phyloP scores from a whole-genome alignment of 2,329 filamentous ascomycete species.

The Epicoccum sorghinum region DNA sequence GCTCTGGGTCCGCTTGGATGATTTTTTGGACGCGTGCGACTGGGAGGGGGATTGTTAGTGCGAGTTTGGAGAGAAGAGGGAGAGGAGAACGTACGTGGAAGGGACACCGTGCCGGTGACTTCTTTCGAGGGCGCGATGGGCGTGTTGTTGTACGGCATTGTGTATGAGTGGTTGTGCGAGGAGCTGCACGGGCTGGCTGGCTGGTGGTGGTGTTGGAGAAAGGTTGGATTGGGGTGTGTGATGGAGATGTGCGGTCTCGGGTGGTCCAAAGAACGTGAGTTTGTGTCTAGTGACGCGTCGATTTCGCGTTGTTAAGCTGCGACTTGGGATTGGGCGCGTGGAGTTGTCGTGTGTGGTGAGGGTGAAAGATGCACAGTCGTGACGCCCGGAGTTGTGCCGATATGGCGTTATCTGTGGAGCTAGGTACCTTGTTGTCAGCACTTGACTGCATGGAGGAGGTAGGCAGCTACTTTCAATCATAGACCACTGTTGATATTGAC shows the following conservation, averaged over 20 bases:
- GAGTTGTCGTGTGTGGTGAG: slow-evolving; percentile 6
- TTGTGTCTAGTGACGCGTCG: slow-evolving; percentile 6
- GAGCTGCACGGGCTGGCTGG: neutral
- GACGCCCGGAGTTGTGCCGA: neutral
- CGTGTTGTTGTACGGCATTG: slow-evolving; percentile 89
- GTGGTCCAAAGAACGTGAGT: neutral
- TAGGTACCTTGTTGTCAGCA: slow-evolving; percentile 7
- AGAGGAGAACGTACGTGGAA: slow-evolving; percentile 71
- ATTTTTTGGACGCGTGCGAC: slow-evolving; percentile 97
- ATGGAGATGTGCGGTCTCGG: neutral
- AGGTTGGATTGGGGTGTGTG: neutral
- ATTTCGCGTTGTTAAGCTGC: neutral
- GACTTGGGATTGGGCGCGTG: slow-evolving; percentile 3
- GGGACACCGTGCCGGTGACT: slow-evolving; percentile 80
- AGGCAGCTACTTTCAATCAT: neutral
- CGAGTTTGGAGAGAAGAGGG: neutral
- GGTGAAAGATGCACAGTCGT: slow-evolving; percentile 9
- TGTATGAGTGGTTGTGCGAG: slow-evolving; percentile 16
- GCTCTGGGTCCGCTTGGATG: slow-evolving; percentile 78
- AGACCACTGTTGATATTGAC: neutral
- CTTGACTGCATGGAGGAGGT: neutral
- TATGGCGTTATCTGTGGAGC: neutral
- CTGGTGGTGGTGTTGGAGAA: neutral
- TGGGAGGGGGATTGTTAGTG: slow-evolving; percentile 48
- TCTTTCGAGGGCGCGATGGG: slow-evolving; percentile 81